Percentiles rank a stretch among this genome's conserved stretches.
phyloP scores from a whole-genome alignment of 768 basidiomycete species.

The Lactarius psammicola region DNA sequence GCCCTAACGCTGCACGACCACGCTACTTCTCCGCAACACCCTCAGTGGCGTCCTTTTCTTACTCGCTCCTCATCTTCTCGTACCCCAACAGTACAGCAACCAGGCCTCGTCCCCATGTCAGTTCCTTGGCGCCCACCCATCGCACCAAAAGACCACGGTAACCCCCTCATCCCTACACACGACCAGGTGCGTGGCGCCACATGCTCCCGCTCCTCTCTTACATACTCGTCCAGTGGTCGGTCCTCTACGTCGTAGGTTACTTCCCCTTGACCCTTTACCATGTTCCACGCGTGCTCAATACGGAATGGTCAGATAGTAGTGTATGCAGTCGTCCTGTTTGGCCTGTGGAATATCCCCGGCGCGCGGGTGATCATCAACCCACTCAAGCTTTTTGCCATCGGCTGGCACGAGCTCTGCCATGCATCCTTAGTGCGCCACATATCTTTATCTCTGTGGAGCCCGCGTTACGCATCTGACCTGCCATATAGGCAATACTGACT shows the following conservation, averaged over 20 bases:
- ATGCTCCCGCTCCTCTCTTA: not conserved
- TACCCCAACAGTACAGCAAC: not conserved
- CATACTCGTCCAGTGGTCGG: slow-evolving; percentile 53
- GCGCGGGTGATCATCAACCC: slow-evolving; percentile 78
- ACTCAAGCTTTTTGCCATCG: slow-evolving; percentile 83
- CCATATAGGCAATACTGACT: slow-evolving; percentile 64
- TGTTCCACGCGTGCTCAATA: slow-evolving; percentile 9
- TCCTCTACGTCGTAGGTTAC: slow-evolving; percentile 66
- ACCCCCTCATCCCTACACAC: slow-evolving; percentile 18
- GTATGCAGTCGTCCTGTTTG: slow-evolving; percentile 83
- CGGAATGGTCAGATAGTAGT: slow-evolving; percentile 62
- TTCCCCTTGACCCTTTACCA: slow-evolving; percentile 8
- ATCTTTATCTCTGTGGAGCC: slow-evolving; percentile 8
- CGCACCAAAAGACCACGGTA: slow-evolving; percentile 5
- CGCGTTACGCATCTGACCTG: not conserved
- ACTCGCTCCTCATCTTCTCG: not conserved
- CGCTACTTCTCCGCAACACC: slow-evolving; percentile 3
- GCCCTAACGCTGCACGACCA: not conserved
- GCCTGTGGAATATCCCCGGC: slow-evolving; percentile 84
- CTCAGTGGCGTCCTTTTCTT: slow-evolving; percentile 11
- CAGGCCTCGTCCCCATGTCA: slow-evolving; percentile 14
- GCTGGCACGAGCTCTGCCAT: slow-evolving; percentile 87
- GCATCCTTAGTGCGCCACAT: slow-evolving; percentile 59
- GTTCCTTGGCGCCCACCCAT: slow-evolving; percentile 9
- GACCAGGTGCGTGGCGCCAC: slow-evolving; percentile 24